Conservation (phyloP, 1,139 yeast species). For the Diutina catenulata region DNA sequence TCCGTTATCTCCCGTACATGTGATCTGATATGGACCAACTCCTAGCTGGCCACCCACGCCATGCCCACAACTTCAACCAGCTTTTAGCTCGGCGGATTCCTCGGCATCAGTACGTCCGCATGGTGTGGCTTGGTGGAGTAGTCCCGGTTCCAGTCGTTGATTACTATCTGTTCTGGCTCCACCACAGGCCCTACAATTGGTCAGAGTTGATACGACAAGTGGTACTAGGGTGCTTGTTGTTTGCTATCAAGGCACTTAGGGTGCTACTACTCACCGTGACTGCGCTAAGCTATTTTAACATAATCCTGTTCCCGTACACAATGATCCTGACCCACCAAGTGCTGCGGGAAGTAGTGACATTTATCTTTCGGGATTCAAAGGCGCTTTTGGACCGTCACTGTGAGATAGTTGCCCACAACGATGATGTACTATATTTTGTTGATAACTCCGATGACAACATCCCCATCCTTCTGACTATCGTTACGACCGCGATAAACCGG, state of each 20-base stretch:
- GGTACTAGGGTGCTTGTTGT: not conserved
- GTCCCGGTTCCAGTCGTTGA: constrained; percentile 21
- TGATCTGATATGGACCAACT: no score
- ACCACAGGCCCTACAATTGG: constrained; percentile 8
- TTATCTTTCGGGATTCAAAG: not conserved
- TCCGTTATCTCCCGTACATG: no score
- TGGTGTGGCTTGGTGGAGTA: constrained; percentile 12
- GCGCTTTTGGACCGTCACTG: not conserved
- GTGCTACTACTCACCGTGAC: constrained; percentile 10
- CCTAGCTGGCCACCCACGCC: no score
- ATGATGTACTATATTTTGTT: not conserved
- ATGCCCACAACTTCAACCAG: not conserved
- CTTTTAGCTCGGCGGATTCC: not conserved
- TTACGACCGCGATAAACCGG: not conserved
- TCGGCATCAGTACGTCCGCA: not conserved
- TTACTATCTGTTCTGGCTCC: constrained; percentile 17
- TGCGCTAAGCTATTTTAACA: constrained; percentile 12
- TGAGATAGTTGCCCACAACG: not conserved
- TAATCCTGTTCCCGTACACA: constrained; percentile 13
- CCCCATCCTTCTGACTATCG: not conserved
- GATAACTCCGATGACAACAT: not conserved
- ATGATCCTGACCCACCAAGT: not conserved
- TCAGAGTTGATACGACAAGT: constrained; percentile 2
- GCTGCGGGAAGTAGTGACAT: not conserved
- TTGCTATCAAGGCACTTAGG: constrained; percentile 5